Evolutionary conservation across 805 yeast genomes (phyloP).

Genomic region (Saccharomycopsis synnaedendra): DNA sequence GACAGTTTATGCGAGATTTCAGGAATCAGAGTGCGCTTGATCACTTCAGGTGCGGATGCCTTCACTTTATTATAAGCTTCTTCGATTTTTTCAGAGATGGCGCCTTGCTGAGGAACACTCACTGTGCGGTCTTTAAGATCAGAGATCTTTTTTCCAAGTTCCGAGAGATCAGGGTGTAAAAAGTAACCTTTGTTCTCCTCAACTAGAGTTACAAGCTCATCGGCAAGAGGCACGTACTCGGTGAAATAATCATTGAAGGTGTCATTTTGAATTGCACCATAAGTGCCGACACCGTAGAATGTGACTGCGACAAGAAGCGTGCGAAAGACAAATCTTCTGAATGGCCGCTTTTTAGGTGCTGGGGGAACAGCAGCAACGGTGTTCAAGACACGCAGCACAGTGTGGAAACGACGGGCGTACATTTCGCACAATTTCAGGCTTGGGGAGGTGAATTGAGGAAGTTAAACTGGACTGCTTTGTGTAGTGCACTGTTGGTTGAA

Average conservation of each 20-base stretch:
- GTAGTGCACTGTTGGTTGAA: too few species aligned
- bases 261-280: constrained; percentile 42
- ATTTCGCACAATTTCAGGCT: too few species aligned
- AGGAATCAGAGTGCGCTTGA: background rate
- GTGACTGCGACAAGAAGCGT: constrained; percentile 22
- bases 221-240: constrained; percentile 56
- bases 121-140: constrained; percentile 28
- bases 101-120: constrained; percentile 29
- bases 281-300: constrained; percentile 51
- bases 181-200: constrained; percentile 24
- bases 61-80: constrained; percentile 17
- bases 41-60: constrained; percentile 6
- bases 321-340: constrained; percentile 20
- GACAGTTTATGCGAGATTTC: background rate
- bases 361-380: constrained; percentile 1
- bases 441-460: too few species aligned
- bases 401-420: constrained; percentile 1
- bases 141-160: constrained; percentile 27
- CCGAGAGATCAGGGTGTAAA: constrained; percentile 23
- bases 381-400: background rate
- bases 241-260: constrained; percentile 50
- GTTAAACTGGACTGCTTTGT: too few species aligned
- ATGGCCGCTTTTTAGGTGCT: constrained; percentile 16
- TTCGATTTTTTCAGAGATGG: constrained; percentile 24
- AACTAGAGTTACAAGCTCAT: constrained; percentile 35